Evolutionary conservation across 495 filamentous ascomycete genomes (phyloP).

Genomic region (Penicillium ucsense): DNA sequence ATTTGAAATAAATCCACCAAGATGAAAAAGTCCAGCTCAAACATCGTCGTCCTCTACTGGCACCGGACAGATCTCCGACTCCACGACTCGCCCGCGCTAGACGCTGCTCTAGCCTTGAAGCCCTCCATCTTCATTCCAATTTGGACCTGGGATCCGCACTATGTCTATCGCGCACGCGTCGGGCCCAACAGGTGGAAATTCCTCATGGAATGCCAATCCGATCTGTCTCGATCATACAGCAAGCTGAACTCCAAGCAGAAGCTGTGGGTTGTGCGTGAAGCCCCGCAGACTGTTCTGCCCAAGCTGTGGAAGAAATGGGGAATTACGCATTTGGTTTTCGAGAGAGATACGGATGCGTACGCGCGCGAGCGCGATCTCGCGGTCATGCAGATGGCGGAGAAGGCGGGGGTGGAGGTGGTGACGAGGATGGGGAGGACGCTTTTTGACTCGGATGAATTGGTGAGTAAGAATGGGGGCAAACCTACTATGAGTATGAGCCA

Average conservation of each 20-base stretch:
- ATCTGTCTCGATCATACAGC: conserved; percentile 51
- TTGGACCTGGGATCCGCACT: conserved; percentile 66
- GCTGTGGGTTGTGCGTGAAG: conserved; percentile 57
- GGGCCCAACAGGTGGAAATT: conserved; percentile 60
- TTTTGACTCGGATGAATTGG: conserved; percentile 57
- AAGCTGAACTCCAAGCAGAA: conserved; percentile 55
- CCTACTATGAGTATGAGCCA: conserved; percentile 62
- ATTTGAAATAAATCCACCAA: background rate
- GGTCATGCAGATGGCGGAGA: conserved; percentile 43
- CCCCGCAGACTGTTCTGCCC: conserved; percentile 53
- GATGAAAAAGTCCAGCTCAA: conserved; percentile 5
- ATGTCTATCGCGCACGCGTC: conserved; percentile 56
- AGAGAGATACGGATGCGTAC: conserved; percentile 65
- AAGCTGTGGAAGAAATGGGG: conserved; percentile 61
- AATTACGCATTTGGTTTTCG: conserved; percentile 61
- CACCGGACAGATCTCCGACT: conserved; percentile 64
- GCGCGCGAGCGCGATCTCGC: conserved; percentile 47
- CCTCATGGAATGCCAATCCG: conserved; percentile 56
- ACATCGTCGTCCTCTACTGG: conserved; percentile 59
- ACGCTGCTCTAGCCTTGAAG: conserved; percentile 52
- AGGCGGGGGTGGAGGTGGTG: conserved; percentile 55
- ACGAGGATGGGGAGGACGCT: conserved; percentile 49
- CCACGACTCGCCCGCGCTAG: conserved; percentile 60
- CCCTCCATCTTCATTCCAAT: conserved; percentile 54
- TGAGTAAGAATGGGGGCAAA: conserved; percentile 51